Evolutionary conservation across 441 rosid genomes (phyloP).

Genomic region (Eruca vesicaria): DNA sequence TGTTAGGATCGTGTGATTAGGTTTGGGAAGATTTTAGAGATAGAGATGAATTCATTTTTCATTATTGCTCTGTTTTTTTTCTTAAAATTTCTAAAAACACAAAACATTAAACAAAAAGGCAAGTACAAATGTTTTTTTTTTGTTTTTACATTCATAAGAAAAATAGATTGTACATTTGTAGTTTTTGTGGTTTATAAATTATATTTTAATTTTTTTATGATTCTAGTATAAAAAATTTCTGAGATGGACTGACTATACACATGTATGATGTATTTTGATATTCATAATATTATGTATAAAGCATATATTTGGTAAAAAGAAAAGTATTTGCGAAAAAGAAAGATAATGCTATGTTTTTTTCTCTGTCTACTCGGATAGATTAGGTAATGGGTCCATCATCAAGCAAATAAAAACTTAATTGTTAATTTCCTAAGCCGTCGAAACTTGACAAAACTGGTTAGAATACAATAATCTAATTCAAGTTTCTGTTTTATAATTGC

Average conservation of each 20-base stretch:
- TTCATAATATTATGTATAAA: not conserved
- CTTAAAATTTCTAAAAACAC: too few relatives aligned
- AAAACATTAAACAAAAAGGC: too few relatives aligned
- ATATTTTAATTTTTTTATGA: too few relatives aligned
- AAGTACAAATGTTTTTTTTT: too few relatives aligned
- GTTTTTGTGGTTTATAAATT: too few relatives aligned
- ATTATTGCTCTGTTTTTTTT: too few relatives aligned
- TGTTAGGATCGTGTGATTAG: too few relatives aligned
- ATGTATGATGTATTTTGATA: not conserved
- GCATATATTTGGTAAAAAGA: not conserved
- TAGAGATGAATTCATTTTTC: too few relatives aligned
- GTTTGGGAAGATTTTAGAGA: too few relatives aligned
- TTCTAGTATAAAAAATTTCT: too few relatives aligned
- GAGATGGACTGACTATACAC: not conserved
- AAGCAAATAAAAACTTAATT: not conserved
- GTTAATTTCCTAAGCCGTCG: not conserved
- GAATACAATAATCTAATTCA: not conserved
- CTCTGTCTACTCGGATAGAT: not conserved
- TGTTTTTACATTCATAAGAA: too few relatives aligned
- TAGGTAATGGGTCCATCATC: not conserved
- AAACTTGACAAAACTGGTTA: not conserved
- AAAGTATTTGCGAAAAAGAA: not conserved
- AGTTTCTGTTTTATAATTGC: not conserved
- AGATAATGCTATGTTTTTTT: not conserved
- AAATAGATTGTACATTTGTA: too few relatives aligned